These are phyloP conservation scores for Alternaria viburni DNA, from an alignment of 2,329 filamentous ascomycete genomes.

Conservation along the genomic window DNA sequence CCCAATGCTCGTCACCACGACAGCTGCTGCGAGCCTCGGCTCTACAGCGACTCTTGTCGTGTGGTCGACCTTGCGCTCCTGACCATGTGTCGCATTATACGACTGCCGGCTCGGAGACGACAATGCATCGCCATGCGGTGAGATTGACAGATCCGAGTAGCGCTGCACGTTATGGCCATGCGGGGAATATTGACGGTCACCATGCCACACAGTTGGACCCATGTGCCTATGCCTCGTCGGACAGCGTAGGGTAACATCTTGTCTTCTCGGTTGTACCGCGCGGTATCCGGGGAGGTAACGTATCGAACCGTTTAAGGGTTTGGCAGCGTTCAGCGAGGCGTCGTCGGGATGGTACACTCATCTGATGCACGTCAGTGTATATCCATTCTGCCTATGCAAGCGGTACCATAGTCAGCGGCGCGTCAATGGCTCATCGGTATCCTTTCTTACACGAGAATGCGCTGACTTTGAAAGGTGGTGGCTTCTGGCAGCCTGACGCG, in stretches of 20 bases:
- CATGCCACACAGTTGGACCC: background rate
- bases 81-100: constrained; percentile 6
- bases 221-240: background rate
- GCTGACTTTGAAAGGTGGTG: constrained; percentile 65
- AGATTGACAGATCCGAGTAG: background rate
- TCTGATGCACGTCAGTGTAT: background rate
- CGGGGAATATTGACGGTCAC: background rate
- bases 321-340: constrained; percentile 1
- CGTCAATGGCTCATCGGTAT: background rate
- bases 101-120: constrained; percentile 5
- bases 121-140: background rate
- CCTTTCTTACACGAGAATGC: background rate
- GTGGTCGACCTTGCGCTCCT: constrained; percentile 5
- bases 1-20: constrained; percentile 6
- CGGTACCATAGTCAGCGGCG: background rate
- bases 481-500: constrained; percentile 80
- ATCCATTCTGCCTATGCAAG: background rate
- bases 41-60: background rate
- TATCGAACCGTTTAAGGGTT: background rate
- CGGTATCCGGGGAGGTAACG: background rate
- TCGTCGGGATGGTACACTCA: background rate
- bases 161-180: constrained; percentile 2
- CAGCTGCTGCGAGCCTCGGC: background rate
- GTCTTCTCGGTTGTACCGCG: background rate
- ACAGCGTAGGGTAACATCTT: background rate